Evolutionary conservation across 306 rosid species (phyloP).

Genomic region (Ziziphus jujuba): DNA sequence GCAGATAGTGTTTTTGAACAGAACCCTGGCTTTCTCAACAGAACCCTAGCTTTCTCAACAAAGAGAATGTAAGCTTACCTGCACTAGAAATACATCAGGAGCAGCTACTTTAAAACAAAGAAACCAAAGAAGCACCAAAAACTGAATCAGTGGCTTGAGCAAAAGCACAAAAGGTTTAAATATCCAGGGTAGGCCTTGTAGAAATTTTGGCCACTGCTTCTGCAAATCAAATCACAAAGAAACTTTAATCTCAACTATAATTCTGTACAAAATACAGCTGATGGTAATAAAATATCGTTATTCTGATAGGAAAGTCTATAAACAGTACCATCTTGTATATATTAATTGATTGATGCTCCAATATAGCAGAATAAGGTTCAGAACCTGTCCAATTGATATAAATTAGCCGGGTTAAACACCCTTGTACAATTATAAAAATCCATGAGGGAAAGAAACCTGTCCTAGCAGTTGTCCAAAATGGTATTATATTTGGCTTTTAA

Average conservation of each 20-base stretch:
- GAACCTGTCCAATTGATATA: constrained; percentile 58
- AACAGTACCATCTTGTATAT: constrained; percentile 68
- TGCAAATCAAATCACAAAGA: constrained; percentile 29
- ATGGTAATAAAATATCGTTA: background rate
- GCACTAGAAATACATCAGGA: constrained; percentile 85
- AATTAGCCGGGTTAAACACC: background rate
- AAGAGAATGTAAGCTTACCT: constrained; percentile 49
- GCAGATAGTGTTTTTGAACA: background rate
- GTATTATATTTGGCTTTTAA: too few relatives aligned
- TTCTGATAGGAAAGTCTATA: constrained; percentile 10
- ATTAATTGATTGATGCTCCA: constrained; percentile 67
- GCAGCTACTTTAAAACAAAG: constrained; percentile 68
- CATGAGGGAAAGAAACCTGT: background rate
- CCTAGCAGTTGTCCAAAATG: too few relatives aligned
- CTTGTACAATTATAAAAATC: constrained; percentile 14
- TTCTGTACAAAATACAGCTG: background rate
- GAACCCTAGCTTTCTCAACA: background rate
- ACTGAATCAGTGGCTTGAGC: constrained; percentile 76
- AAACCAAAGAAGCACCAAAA: constrained; percentile 81
- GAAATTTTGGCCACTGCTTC: constrained; percentile 68
- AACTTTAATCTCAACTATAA: background rate
- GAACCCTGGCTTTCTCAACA: too few relatives aligned
- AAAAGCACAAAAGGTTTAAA: constrained; percentile 60
- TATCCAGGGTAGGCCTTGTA: constrained; percentile 56
- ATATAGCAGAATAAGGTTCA: constrained; percentile 70